These are phyloP conservation scores for Fusarium transvaalense DNA, from an alignment of 2,329 filamentous ascomycete genomes.

Conservation along the genomic window DNA sequence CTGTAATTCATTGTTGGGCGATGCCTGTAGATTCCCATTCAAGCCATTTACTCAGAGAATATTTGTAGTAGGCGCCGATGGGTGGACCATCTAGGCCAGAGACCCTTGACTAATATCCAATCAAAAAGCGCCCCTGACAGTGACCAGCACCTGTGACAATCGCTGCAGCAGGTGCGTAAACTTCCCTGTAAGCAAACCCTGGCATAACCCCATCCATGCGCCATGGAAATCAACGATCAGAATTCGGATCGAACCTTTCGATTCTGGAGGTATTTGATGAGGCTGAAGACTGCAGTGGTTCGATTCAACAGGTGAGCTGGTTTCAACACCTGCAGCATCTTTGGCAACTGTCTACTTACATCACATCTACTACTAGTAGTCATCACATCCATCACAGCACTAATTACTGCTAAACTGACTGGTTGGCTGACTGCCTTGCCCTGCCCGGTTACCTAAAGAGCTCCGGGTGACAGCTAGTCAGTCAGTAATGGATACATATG, in stretches of 20 bases:
- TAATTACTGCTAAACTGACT: slow-evolving; percentile 4
- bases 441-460: neutral
- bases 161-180: slow-evolving; percentile 43
- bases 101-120: slow-evolving; percentile 26
- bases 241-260: slow-evolving; percentile 45
- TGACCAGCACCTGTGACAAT: slow-evolving; percentile 43
- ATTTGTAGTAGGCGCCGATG: slow-evolving; percentile 36
- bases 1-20: neutral
- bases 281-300: slow-evolving; percentile 40
- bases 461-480: neutral
- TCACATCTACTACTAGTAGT: slow-evolving; percentile 29
- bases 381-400: slow-evolving; percentile 28
- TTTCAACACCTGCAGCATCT: slow-evolving; percentile 20
- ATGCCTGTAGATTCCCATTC: slow-evolving; percentile 13
- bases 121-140: slow-evolving; percentile 12
- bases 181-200: slow-evolving; percentile 31
- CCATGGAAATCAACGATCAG: slow-evolving; percentile 22
- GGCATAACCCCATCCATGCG: neutral
- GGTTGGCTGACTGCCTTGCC: slow-evolving; percentile 1
- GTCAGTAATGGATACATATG: neutral
- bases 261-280: slow-evolving; percentile 47
- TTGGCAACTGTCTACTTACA: slow-evolving; percentile 4
- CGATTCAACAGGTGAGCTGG: slow-evolving; percentile 37
- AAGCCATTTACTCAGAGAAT: slow-evolving; percentile 11
- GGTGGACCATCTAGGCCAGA: slow-evolving; percentile 17